These are phyloP conservation scores for Rhodosporidiobolus sp. DNA, from an alignment of 768 basidiomycete species.

Conservation along the genomic window DNA sequence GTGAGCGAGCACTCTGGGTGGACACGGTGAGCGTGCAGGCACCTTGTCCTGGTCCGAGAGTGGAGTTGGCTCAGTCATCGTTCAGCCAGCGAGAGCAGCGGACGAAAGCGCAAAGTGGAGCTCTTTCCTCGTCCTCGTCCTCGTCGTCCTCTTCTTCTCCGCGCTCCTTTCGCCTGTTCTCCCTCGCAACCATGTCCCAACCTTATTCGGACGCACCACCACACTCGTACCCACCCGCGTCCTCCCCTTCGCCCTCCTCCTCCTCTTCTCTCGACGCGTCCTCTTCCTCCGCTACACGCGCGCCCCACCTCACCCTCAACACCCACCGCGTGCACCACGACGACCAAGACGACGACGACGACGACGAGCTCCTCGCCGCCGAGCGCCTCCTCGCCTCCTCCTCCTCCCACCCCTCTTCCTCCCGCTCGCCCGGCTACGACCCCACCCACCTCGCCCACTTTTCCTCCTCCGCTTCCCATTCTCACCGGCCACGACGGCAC, in stretches of 20 bases:
- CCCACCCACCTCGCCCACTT: not conserved
- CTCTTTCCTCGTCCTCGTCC: too few species aligned
- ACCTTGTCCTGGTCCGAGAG: constrained; percentile 4
- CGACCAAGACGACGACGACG: not conserved
- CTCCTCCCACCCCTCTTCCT: too few species aligned
- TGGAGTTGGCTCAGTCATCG: not conserved
- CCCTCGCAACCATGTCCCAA: not conserved
- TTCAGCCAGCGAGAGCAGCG: not conserved
- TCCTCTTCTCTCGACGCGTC: not conserved
- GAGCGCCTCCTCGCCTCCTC: not conserved
- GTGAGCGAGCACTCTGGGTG: too few species aligned
- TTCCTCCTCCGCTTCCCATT: not conserved
- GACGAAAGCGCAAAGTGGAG: too few species aligned
- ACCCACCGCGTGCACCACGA: not conserved
- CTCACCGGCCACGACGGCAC: not conserved
- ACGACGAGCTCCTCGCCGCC: not conserved
- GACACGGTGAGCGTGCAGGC: not conserved
- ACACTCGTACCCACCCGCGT: not conserved
- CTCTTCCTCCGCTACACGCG: not conserved
- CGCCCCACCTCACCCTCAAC: not conserved
- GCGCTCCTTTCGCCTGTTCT: not conserved
- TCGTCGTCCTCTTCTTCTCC: too few species aligned
- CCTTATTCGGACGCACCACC: not conserved
- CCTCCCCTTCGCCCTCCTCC: not conserved
- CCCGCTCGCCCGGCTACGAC: too few species aligned